Base-by-base conservation (phyloP, 2,329 filamentous ascomycete species). In the Xenoacremonium recifei region DNA sequence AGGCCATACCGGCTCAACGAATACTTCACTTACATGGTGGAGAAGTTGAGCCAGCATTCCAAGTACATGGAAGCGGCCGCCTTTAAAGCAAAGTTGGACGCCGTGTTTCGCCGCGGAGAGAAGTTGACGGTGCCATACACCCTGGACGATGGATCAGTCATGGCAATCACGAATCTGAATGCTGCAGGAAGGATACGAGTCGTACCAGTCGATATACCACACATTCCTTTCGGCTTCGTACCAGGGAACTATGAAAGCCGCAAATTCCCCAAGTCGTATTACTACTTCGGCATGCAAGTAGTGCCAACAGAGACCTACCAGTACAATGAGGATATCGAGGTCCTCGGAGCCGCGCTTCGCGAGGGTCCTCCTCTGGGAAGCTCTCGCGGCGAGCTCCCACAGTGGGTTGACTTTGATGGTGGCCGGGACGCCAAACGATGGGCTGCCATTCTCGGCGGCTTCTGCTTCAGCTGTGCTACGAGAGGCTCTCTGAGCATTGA, bases 391-490 rank as follows among this genome's bases (percentile, higher is more conserved):
- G 75, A 79, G 31, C 68, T 88, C 4, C 87, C 87, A 0, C 75
- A 88, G 39, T 91, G 87, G 87, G 77, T 80, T 39, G 83, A 85
- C 59, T 81, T 90, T 45, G 79, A 85, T 46, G 82, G 79, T 6
- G 67, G 75, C 5, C 54, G 78, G 1, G 75, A 87, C 45, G 61
- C 61, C n/a, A 64, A 69, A 1, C 74, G 82, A 40, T 90, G 87
- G 84, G 73, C 77, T 40, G 76, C 80, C 48, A 72, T 85, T 10
- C 60, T 89, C 4, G 75, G 78, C 4, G 76, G 81, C 5, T 72
- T 88, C 3, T 68, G 82, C 23, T 81, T 87, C 47, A 68, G 77
- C 21, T 63, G 87, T 23, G 80, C 83, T 1, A 81, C 79, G 15
- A 72, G 84, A 42, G 79, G 84, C 0, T 77, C 81, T 1, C 69